Percentiles rank a stretch among this genome's conserved stretches.
phyloP scores from a whole-genome alignment of 2,329 filamentous ascomycete species.

The Fusarium sp. region DNA sequence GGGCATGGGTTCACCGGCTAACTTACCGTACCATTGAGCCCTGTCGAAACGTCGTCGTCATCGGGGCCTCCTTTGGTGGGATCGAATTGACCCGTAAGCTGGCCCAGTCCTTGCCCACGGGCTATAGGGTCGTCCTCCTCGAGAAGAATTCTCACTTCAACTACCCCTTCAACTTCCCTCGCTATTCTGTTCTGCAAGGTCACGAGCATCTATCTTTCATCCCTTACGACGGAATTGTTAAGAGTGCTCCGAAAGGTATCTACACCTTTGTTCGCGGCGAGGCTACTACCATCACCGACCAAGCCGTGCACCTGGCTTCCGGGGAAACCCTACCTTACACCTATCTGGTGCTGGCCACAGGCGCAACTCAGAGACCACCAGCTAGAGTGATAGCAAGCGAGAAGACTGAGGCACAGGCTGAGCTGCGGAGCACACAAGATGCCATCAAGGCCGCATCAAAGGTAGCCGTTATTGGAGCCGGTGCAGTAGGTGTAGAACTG shows the following conservation, averaged over 20 bases:
- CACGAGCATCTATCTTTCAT: constrained; percentile 19
- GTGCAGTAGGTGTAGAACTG: constrained; percentile 19
- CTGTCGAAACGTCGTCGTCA: constrained; percentile 13
- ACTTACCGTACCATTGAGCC: background rate
- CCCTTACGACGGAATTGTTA: constrained; percentile 8
- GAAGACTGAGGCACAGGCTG: background rate
- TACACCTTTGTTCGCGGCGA: background rate
- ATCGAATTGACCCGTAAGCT: constrained; percentile 3
- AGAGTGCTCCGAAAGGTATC: background rate
- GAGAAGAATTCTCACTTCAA: constrained; percentile 28
- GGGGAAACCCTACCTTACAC: constrained; percentile 1
- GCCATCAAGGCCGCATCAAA: background rate
- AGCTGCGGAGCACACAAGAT: background rate
- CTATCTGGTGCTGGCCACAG: constrained; percentile 13
- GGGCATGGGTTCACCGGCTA: background rate
- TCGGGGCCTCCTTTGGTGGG: constrained; percentile 20
- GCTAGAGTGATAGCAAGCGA: background rate
- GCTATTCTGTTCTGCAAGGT: constrained; percentile 16
- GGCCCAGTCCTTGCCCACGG: background rate
- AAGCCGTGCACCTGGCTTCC: background rate
- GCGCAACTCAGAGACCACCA: constrained; percentile 4
- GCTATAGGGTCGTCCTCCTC: constrained; percentile 7
- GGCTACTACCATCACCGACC: background rate
- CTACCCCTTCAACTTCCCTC: constrained; percentile 19
- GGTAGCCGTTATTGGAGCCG: constrained; percentile 19